Percentiles rank a stretch among this genome's conserved stretches.
Evolutionary conservation across 345 rosid species (phyloP).

Genomic region (Citrus unshiu): DNA sequence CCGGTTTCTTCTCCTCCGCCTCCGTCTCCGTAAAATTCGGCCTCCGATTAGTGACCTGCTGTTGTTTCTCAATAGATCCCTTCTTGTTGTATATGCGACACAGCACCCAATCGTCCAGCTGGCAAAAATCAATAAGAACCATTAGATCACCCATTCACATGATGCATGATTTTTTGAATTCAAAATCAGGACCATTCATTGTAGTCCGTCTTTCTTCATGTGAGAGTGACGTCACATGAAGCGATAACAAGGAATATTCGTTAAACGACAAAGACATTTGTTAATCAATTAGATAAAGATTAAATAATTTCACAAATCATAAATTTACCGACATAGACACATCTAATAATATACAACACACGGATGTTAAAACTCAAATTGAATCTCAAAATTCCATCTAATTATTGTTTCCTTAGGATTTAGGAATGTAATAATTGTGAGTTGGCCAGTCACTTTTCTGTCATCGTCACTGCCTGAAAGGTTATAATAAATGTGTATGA

Average conservation of each 20-base stretch:
- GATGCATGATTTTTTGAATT: neutral
- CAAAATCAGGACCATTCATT: neutral
- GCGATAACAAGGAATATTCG: conserved; percentile 27
- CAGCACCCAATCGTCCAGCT: conserved; percentile 97
- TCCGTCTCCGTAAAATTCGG: conserved; percentile 10
- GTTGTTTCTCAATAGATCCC: conserved; percentile 61
- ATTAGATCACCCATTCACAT: neutral
- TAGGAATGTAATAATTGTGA: neutral
- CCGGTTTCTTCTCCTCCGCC: conserved; percentile 42
- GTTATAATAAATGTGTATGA: neutral
- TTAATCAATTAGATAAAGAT: too few relatives aligned
- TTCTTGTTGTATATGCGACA: conserved; percentile 97
- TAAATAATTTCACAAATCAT: too few relatives aligned
- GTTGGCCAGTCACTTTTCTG: neutral
- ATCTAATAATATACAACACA: too few relatives aligned
- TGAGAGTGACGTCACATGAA: neutral
- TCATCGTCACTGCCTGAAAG: neutral
- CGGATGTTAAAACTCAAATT: too few relatives aligned
- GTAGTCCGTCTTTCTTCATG: neutral
- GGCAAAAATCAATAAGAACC: conserved; percentile 14
- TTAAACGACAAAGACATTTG: neutral
- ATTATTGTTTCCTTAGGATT: too few relatives aligned
- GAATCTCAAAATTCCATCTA: too few relatives aligned
- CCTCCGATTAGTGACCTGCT: neutral
- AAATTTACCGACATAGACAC: too few relatives aligned